These are phyloP conservation scores for Pichia scutulata DNA, from an alignment of 805 yeast genomes.

Conservation along the genomic window DNA sequence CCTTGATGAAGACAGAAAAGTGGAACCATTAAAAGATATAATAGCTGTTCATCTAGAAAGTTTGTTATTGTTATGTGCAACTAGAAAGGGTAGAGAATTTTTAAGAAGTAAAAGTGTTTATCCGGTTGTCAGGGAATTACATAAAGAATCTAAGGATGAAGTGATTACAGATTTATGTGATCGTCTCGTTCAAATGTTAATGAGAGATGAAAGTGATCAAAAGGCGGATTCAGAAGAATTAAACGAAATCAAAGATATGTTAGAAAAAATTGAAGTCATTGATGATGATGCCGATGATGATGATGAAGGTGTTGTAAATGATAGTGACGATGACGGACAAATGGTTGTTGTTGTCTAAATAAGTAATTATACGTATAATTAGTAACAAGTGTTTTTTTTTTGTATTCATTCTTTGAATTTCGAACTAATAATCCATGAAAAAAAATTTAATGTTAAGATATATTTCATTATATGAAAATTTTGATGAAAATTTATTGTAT, in stretches of 20 bases:
- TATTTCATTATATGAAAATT: not conserved
- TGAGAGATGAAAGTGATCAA: conserved; percentile 76
- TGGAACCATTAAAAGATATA: conserved; percentile 66
- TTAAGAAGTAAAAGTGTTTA: conserved; percentile 80
- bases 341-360: conserved; percentile 12
- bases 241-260: conserved; percentile 40
- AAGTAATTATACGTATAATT: not conserved
- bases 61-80: conserved; percentile 69
- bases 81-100: conserved; percentile 62
- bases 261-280: conserved; percentile 25
- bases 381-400: not conserved
- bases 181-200: conserved; percentile 78
- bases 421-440: not conserved
- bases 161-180: conserved; percentile 64
- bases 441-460: not conserved
- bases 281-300: conserved; percentile 5
- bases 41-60: conserved; percentile 72
- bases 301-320: conserved; percentile 9
- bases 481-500: not conserved
- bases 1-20: conserved; percentile 61
- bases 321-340: conserved; percentile 11
- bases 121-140: conserved; percentile 79
- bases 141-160: conserved; percentile 42
- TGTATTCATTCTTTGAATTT: not conserved
- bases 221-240: conserved; percentile 43